Conservation (phyloP, 768 basidiomycete genomes). For the Rhodotorula diobovata region DNA sequence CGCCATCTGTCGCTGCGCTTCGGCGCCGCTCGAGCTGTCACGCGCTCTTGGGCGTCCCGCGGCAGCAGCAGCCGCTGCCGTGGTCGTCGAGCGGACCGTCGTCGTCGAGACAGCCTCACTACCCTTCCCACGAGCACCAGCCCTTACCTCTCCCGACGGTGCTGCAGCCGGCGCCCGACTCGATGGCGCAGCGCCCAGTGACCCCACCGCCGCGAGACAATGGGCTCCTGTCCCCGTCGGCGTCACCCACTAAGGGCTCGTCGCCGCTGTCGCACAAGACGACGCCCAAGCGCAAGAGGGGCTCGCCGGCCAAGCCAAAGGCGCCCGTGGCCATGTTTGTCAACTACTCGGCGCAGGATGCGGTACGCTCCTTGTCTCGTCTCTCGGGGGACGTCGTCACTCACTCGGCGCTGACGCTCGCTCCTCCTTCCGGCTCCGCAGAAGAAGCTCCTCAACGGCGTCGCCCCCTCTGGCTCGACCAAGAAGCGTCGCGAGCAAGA, state of each 20-base stretch:
- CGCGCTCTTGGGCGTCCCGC: no score
- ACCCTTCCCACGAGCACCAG: neutral
- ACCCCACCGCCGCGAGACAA: neutral
- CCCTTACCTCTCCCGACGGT: slow-evolving; percentile 1
- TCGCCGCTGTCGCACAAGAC: neutral
- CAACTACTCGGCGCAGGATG: slow-evolving; percentile 32
- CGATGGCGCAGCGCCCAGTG: neutral
- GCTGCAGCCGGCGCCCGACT: neutral
- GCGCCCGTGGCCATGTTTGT: slow-evolving; percentile 26
- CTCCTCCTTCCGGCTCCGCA: neutral
- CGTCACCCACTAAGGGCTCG: neutral
- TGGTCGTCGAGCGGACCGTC: neutral
- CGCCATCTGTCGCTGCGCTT: neutral
- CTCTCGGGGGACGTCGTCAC: neutral
- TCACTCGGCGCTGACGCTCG: neutral
- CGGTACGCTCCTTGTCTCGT: slow-evolving; percentile 11
- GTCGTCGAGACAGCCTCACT: neutral
- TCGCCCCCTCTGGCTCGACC: slow-evolving; percentile 41
- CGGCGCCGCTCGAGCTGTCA: neutral
- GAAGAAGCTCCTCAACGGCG: slow-evolving; percentile 41
- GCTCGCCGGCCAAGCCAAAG: slow-evolving; percentile 1
- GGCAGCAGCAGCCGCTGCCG: neutral
- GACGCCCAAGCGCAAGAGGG: slow-evolving; percentile 18
- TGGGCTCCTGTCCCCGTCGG: neutral
- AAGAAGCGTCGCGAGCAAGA: slow-evolving; percentile 41